A percentile compares a stretch with the other conserved stretches of the same genome.
Conservation (phyloP, 176 grass and related monocot species). For the Oryza punctata region DNA sequence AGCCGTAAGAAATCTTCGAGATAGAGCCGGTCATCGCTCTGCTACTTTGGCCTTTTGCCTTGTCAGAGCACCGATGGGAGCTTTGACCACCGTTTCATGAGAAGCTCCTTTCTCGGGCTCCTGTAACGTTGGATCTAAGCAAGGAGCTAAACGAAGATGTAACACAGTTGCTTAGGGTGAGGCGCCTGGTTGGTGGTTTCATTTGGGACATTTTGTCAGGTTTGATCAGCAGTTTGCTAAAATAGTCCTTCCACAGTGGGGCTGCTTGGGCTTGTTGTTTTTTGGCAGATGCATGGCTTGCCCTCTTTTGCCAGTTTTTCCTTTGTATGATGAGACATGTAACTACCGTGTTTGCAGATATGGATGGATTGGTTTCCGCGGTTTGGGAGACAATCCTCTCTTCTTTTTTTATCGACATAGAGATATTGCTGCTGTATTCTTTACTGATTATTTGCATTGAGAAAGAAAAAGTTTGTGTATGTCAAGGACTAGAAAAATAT, state of each 20-base stretch:
- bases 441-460: constrained; percentile 44
- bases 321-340: constrained; percentile 35
- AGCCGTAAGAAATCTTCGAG: constrained; percentile 78
- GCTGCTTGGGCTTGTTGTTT: constrained; percentile 49
- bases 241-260: constrained; percentile 29
- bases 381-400: constrained; percentile 3
- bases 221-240: constrained; percentile 43
- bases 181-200: constrained; percentile 16
- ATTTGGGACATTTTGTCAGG: constrained; percentile 33
- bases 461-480: constrained; percentile 27
- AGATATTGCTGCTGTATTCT: constrained; percentile 55
- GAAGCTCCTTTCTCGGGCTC: not conserved
- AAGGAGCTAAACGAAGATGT: constrained; percentile 25
- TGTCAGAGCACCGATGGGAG: constrained; percentile 1
- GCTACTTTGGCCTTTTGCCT: not conserved
- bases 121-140: constrained; percentile 24
- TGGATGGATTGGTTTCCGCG: constrained; percentile 27
- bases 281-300: constrained; percentile 46
- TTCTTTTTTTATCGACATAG: constrained; percentile 22
- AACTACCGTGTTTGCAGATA: constrained; percentile 47
- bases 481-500: constrained; percentile 11
- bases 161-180: not conserved
- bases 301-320: constrained; percentile 31
- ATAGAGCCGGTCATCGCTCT: constrained; percentile 21
- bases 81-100: not conserved